These are phyloP conservation scores for Discostella pseudostelligera DNA, from an alignment of 108 stramenopile genomes.

Conservation along the genomic window DNA sequence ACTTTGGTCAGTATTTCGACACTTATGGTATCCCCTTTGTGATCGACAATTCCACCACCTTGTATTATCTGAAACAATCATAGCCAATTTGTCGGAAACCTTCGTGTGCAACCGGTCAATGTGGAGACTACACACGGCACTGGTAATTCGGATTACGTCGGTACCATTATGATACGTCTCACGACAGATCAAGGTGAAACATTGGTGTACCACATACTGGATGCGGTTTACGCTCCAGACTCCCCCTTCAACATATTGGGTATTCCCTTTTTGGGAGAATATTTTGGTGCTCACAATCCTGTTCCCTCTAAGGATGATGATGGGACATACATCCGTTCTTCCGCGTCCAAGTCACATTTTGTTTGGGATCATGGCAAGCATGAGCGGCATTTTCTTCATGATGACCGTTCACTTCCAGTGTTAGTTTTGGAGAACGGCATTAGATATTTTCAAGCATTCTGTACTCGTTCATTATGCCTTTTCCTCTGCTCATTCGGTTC, in stretches of 20 bases:
- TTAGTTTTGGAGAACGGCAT: not conserved
- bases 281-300: not conserved
- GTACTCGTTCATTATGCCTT: slow-evolving; percentile 8
- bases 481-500: slow-evolving; percentile 5
- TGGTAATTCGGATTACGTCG: not conserved
- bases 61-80: slow-evolving; percentile 1
- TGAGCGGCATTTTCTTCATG: slow-evolving; percentile 4
- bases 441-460: slow-evolving; percentile 1
- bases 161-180: not conserved
- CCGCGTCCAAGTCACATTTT: not conserved
- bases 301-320: slow-evolving; percentile 2
- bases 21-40: slow-evolving; percentile 1
- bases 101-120: not conserved
- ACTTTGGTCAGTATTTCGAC: not conserved
- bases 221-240: not conserved
- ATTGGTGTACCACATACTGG: not conserved
- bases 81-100: not conserved
- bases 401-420: not conserved
- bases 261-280: not conserved
- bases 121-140: not conserved
- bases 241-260: not conserved
- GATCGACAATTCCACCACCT: slow-evolving; percentile 6
- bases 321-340: not conserved
- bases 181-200: not conserved
- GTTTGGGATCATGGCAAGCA: slow-evolving; percentile 11